A percentile compares a stretch with the other conserved stretches of the same genome.
Evolutionary conservation across 148 eudicot species (phyloP).

Genomic region (Simmondsia chinensis): DNA sequence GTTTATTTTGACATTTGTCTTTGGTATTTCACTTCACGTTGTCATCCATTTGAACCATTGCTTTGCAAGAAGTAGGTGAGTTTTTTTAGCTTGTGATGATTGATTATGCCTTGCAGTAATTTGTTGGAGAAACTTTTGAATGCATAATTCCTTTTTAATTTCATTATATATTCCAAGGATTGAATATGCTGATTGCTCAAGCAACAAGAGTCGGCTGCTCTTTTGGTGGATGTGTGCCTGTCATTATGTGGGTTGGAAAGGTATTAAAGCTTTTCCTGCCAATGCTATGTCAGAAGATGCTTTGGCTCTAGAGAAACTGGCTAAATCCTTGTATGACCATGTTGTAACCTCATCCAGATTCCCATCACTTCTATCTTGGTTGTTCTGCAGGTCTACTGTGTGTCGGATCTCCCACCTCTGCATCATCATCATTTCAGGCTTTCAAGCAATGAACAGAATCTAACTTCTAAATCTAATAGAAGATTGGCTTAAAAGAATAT

Average conservation of each 20-base stretch:
- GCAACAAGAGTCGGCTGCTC: slow-evolving; percentile 27
- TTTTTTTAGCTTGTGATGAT: too few relatives aligned
- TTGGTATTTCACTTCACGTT: too few relatives aligned
- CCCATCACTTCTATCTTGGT: slow-evolving; percentile 81
- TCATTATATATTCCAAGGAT: slow-evolving; percentile 14
- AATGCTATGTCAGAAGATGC: slow-evolving; percentile 7
- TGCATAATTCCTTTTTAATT: slow-evolving; percentile 16
- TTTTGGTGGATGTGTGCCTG: slow-evolving; percentile 18
- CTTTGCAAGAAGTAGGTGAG: too few relatives aligned
- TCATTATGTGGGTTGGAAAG: slow-evolving; percentile 24
- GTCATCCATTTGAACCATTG: too few relatives aligned
- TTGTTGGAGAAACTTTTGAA: too few relatives aligned
- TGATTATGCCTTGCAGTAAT: too few relatives aligned
- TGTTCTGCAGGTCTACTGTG: slow-evolving; percentile 90
- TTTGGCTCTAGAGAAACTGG: slow-evolving; percentile 11
- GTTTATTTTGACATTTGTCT: too few relatives aligned
- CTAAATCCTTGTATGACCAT: slow-evolving; percentile 6
- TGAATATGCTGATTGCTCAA: slow-evolving; percentile 20
- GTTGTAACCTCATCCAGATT: slow-evolving; percentile 40
- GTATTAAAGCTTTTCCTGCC: slow-evolving; percentile 25
- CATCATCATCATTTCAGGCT: slow-evolving; percentile 70
- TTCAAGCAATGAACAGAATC: slow-evolving; percentile 56
- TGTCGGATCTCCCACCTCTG: slow-evolving; percentile 61
- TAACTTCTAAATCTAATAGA: slow-evolving; percentile 34
- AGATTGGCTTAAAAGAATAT: slow-evolving; percentile 11